Evolutionary conservation across 2,329 filamentous ascomycete species (phyloP).

Genomic region (Apiospora malaysiana): DNA sequence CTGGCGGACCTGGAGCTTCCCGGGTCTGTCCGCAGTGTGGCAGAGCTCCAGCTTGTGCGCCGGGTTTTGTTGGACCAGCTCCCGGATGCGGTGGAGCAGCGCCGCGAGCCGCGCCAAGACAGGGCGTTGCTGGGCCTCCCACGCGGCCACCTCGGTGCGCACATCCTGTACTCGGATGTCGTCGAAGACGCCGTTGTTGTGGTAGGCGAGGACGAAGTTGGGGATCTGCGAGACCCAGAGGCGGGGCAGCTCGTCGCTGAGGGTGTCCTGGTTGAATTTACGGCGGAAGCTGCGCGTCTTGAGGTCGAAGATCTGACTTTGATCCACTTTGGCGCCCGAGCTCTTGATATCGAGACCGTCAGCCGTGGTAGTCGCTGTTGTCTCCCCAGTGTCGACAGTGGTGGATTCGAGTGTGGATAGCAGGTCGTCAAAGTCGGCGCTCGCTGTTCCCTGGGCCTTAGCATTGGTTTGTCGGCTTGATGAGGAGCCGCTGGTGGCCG

Average conservation of each 20-base stretch:
- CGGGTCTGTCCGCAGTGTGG: not conserved
- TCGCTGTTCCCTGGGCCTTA: not conserved
- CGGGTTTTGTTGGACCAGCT: not conserved
- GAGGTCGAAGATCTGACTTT: constrained; percentile 47
- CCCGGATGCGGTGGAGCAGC: constrained; percentile 21
- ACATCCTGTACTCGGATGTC: constrained; percentile 34
- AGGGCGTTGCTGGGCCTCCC: constrained; percentile 17
- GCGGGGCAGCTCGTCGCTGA: constrained; percentile 46
- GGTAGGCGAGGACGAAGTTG: constrained; percentile 49
- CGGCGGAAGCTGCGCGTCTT: constrained; percentile 47
- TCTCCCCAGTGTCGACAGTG: not conserved
- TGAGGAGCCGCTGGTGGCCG: not conserved
- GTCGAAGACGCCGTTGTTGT: constrained; percentile 42
- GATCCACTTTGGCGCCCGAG: constrained; percentile 38
- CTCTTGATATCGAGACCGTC: constrained; percentile 23
- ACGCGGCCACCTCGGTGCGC: constrained; percentile 17
- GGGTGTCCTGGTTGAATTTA: constrained; percentile 33
- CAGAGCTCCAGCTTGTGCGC: constrained; percentile 20
- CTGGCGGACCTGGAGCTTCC: constrained; percentile 18
- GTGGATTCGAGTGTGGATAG: constrained; percentile 1
- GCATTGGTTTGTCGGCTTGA: not conserved
- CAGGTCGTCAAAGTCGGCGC: not conserved
- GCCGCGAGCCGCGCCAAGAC: constrained; percentile 20
- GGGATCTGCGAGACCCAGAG: constrained; percentile 49
- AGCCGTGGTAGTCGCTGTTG: too few species aligned